phyloP scores from a whole-genome alignment of 257 asterid genomes.

The Eustoma russellianum region DNA sequence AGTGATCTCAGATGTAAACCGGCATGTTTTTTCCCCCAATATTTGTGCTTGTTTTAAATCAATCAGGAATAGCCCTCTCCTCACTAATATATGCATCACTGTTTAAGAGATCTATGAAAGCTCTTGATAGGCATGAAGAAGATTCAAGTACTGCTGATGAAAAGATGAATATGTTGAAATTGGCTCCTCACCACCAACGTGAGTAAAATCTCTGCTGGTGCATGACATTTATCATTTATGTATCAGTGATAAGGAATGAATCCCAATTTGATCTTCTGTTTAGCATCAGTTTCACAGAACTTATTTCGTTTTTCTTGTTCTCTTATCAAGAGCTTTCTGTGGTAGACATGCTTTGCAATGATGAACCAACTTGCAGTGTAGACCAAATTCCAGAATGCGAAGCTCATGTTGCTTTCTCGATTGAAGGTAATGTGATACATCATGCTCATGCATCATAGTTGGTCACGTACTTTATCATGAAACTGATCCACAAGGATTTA shows the following conservation, averaged over 20 bases:
- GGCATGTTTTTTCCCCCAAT: not conserved
- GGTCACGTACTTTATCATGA: constrained; percentile 2
- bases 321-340: constrained; percentile 50
- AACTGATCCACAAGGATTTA: too few relatives aligned
- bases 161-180: constrained; percentile 16
- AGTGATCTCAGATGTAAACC: not conserved
- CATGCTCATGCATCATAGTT: too few relatives aligned
- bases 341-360: constrained; percentile 65
- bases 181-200: constrained; percentile 12
- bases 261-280: not conserved
- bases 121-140: constrained; percentile 27
- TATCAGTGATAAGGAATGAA: too few relatives aligned
- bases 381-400: constrained; percentile 32
- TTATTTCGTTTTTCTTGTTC: not conserved
- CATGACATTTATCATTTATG: too few relatives aligned
- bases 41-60: not conserved
- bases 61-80: not conserved
- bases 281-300: not conserved
- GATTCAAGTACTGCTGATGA: constrained; percentile 22
- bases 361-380: constrained; percentile 29
- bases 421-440: constrained; percentile 50
- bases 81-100: constrained; percentile 1
- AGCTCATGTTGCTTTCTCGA: constrained; percentile 76
- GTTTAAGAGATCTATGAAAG: constrained; percentile 22
- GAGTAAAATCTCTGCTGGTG: constrained; percentile 13